phyloP scores from a whole-genome alignment of 139 green algal species.

The Monoraphidium neglectum region DNA sequence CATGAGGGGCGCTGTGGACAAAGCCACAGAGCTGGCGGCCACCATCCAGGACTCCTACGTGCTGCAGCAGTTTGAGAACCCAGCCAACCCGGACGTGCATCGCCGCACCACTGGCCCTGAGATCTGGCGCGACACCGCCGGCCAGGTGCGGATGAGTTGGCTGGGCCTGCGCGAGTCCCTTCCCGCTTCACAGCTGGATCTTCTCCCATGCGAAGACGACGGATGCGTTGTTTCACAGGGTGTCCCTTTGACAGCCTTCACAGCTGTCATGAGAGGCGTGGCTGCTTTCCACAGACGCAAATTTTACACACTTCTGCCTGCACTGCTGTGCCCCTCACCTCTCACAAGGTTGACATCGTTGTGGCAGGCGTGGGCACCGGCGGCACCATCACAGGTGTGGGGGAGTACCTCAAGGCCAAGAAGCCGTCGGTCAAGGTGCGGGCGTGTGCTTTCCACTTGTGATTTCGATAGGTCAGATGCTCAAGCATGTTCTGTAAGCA shows the following conservation, averaged over 20 bases:
- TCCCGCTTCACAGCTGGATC: too few relatives aligned
- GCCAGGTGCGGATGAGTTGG: slow-evolving; percentile 27
- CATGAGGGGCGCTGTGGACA: slow-evolving; percentile 87
- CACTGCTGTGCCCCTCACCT: not conserved
- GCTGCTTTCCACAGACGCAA: too few relatives aligned
- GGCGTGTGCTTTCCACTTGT: too few relatives aligned
- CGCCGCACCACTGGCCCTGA: slow-evolving; percentile 74
- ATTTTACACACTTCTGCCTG: too few relatives aligned
- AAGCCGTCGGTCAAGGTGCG: slow-evolving; percentile 69
- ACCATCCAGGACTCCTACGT: slow-evolving; percentile 72
- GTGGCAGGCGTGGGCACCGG: slow-evolving; percentile 90
- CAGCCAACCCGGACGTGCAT: slow-evolving; percentile 84
- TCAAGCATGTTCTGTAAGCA: too few relatives aligned
- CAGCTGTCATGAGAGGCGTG: too few relatives aligned
- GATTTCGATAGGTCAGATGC: too few relatives aligned
- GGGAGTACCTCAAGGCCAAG: slow-evolving; percentile 76
- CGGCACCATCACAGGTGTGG: slow-evolving; percentile 88
- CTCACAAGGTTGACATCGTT: slow-evolving; percentile 80
- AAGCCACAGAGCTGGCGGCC: slow-evolving; percentile 83
- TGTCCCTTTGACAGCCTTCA: too few relatives aligned
- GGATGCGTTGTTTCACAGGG: too few relatives aligned
- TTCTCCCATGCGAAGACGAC: too few relatives aligned
- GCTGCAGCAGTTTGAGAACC: slow-evolving; percentile 96
- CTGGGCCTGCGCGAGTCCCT: too few relatives aligned
- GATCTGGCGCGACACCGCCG: slow-evolving; percentile 67